Conservation (phyloP, 2,329 filamentous ascomycete species). For the Metarhizium anisopliae region DNA sequence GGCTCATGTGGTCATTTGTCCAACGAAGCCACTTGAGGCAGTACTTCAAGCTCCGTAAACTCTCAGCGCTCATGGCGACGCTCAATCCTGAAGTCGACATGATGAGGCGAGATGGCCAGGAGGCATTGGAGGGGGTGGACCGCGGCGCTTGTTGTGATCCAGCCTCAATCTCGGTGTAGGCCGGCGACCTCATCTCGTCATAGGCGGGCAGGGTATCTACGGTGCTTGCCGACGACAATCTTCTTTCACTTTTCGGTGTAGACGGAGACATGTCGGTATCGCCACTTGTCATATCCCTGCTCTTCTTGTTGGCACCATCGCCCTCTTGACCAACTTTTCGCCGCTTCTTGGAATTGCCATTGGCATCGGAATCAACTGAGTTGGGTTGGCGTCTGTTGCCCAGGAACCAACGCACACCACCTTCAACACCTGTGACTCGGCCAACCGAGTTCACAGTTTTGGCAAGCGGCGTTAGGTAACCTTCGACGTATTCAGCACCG, state of each 20-base stretch:
- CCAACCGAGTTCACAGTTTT: constrained; percentile 81
- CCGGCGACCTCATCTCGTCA: constrained; percentile 67
- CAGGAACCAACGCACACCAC: constrained; percentile 77
- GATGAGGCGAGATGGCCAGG: constrained; percentile 77
- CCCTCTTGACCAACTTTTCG: constrained; percentile 43
- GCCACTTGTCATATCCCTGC: constrained; percentile 1
- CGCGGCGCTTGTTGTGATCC: constrained; percentile 20
- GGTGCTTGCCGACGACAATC: constrained; percentile 56
- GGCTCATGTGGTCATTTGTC: constrained; percentile 73
- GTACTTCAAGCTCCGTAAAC: constrained; percentile 72
- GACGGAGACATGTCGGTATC: constrained; percentile 18
- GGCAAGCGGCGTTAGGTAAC: constrained; percentile 75
- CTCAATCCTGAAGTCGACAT: constrained; percentile 87
- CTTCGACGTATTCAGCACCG: constrained; percentile 85
- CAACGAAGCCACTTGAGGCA: constrained; percentile 73
- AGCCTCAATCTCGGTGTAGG: constrained; percentile 54
- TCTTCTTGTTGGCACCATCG: constrained; percentile 15
- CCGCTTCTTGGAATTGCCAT: constrained; percentile 44
- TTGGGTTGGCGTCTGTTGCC: constrained; percentile 44
- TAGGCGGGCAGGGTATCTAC: constrained; percentile 76
- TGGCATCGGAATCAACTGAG: constrained; percentile 37
- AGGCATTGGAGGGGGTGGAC: constrained; percentile 20
- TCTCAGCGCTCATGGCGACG: constrained; percentile 85
- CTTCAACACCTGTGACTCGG: constrained; percentile 79
- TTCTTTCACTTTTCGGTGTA: constrained; percentile 31